Evolutionary conservation across 371 early-diverging fungal species (phyloP).

Genomic region (Apophysomyces trapeziformis): DNA sequence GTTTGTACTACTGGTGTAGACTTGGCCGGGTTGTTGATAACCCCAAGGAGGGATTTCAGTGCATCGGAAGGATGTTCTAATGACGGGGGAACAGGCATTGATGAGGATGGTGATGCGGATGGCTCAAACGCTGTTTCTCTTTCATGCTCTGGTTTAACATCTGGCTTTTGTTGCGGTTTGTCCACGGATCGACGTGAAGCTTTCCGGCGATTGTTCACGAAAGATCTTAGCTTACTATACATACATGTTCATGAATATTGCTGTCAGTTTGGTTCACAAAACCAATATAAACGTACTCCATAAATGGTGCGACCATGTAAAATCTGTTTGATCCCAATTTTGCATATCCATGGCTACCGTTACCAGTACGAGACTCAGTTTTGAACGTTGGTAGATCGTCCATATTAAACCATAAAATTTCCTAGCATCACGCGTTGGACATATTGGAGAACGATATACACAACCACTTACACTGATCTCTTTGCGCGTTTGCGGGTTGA

Average conservation of each 20-base stretch:
- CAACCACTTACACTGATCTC: slow-evolving; percentile 84
- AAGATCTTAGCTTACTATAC: slow-evolving; percentile 18
- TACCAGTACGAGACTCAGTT: slow-evolving; percentile 25
- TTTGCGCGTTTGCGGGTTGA: slow-evolving; percentile 91
- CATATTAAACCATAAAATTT: slow-evolving; percentile 53
- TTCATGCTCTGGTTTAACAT: not conserved
- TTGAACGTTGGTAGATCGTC: slow-evolving; percentile 55
- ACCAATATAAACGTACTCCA: slow-evolving; percentile 47
- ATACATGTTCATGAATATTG: not conserved
- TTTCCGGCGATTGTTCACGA: slow-evolving; percentile 1
- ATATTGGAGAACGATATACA: not conserved
- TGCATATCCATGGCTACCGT: slow-evolving; percentile 26
- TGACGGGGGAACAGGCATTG: not conserved
- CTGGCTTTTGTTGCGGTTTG: not conserved
- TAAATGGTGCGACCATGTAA: slow-evolving; percentile 73
- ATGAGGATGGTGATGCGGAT: not conserved
- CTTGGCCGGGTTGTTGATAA: not conserved
- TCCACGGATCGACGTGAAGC: not conserved
- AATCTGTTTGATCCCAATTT: slow-evolving; percentile 47
- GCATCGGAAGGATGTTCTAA: not conserved
- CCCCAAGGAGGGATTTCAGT: not conserved
- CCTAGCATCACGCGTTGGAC: slow-evolving; percentile 22
- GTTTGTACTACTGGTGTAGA: not conserved
- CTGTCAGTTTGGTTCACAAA: not conserved
- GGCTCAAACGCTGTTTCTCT: not conserved